Base-by-base conservation (phyloP, 2,329 filamentous ascomycete species). In the Aureobasidium subglaciale region DNA sequence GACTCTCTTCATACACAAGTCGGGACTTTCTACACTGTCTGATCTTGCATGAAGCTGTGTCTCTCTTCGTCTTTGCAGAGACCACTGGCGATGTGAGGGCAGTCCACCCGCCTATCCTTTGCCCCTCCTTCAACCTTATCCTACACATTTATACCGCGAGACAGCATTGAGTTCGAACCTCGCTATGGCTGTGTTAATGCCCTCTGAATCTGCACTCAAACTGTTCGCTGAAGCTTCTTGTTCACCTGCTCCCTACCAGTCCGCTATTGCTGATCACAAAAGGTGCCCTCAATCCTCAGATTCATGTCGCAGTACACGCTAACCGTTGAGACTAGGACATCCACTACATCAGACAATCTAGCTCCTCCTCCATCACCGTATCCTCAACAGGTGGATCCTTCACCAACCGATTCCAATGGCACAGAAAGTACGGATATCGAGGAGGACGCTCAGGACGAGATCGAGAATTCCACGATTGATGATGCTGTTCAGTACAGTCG, bases 341-440 rank as follows among this genome's bases (percentile, higher is more conserved):
- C 22, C 67, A 65, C 68, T 58, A 37, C 38, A 50, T 24, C 37
- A n/a, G 45, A 56, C 56, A 67, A 76, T 72, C 64, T 66, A 52
- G 67, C 72, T 41, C 75, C 74, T 37, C 75, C 73, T 34, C 69
- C 71, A 15, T 76, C 73, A 60, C 76, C 75, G 27, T 86, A 75
- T 70, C 81, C 67, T 79, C 83, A 71, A 78, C 86, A 59, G 61
- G 85, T 90, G 53, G 88, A 89, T 37, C 88, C 88, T 9, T 92
- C 88, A 16, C 88, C 89, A 7, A 88, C 92, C 22, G 90, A 90
- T 49, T 93, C 89, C 35, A 91, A 88, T 67, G 87, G 88, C 58
- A 93, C 89, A 22, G 87, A 86, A 64, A 85, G 81, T 35, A 92
- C 89, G 10, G 89, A 93, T 67, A 90, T 93, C 54, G 89, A 93